Evolutionary conservation across 306 rosid genomes (phyloP).

Genomic region (Begonia loranthoides): DNA sequence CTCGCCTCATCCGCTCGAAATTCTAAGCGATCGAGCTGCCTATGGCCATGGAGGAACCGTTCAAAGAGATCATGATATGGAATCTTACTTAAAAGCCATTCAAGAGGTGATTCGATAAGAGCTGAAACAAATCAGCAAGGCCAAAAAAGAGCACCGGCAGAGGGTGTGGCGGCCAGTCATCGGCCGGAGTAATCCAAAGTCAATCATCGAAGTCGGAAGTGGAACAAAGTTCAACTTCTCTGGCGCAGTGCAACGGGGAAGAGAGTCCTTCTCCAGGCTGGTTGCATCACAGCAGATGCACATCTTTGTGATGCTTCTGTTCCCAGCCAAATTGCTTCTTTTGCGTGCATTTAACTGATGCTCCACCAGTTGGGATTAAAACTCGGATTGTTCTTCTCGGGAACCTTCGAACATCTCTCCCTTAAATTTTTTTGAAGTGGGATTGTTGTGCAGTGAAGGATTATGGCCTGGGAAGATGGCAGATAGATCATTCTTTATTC

Average conservation of each 20-base stretch:
- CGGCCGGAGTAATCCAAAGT: too few relatives aligned
- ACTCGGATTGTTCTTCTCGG: constrained; percentile 16
- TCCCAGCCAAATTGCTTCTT: constrained; percentile 53
- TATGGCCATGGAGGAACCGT: constrained; percentile 76
- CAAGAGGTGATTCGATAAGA: constrained; percentile 65
- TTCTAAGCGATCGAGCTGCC: constrained; percentile 65
- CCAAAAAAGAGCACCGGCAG: constrained; percentile 45
- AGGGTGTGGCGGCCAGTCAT: constrained; percentile 73
- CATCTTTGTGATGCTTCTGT: constrained; percentile 50
- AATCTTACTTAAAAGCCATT: constrained; percentile 51
- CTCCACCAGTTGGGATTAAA: too few relatives aligned
- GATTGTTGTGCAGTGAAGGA: constrained; percentile 8
- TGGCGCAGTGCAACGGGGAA: constrained; percentile 42
- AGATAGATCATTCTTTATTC: constrained; percentile 66
- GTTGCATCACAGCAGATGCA: constrained; percentile 79
- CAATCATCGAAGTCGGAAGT: constrained; percentile 9
- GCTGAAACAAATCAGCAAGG: constrained; percentile 45
- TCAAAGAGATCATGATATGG: constrained; percentile 91
- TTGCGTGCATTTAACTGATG: constrained; percentile 17
- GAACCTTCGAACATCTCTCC: not conserved
- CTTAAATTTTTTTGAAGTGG: constrained; percentile 11
- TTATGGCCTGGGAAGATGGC: not conserved
- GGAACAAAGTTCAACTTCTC: constrained; percentile 43
- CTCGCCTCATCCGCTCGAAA: constrained; percentile 95
- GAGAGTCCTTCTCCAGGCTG: constrained; percentile 55